Percentiles rank a stretch among this genome's conserved stretches.
These are phyloP conservation scores for Metschnikowia noctiluminum DNA, from an alignment of 805 yeast genomes.

Conservation along the genomic window DNA sequence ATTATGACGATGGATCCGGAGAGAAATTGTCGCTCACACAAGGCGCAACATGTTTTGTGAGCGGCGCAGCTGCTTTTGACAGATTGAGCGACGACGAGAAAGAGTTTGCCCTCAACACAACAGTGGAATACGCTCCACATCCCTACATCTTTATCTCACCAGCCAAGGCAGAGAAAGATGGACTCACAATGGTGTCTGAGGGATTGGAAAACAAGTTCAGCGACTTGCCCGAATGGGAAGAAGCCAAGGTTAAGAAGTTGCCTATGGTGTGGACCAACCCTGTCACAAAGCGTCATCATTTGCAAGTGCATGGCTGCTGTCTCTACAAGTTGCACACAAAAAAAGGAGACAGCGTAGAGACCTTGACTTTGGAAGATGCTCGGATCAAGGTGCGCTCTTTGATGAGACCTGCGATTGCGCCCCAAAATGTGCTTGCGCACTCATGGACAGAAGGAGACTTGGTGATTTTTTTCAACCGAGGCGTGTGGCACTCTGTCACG, in stretches of 20 bases:
- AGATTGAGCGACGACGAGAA: constrained; percentile 65
- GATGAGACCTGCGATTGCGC: constrained; percentile 84
- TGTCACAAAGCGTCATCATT: constrained; percentile 73
- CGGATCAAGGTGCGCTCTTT: constrained; percentile 66
- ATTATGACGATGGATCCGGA: constrained; percentile 51
- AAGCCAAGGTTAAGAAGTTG: constrained; percentile 65
- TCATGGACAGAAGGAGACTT: constrained; percentile 82
- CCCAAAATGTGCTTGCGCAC: constrained; percentile 73
- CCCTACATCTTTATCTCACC: constrained; percentile 83
- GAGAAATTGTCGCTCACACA: constrained; percentile 66
- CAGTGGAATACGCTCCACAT: constrained; percentile 87
- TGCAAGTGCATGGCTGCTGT: constrained; percentile 89
- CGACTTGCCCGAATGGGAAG: constrained; percentile 82
- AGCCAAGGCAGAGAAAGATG: constrained; percentile 81
- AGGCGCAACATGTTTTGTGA: constrained; percentile 87
- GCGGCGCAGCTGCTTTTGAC: constrained; percentile 78
- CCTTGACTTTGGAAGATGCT: constrained; percentile 65
- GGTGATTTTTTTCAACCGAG: constrained; percentile 83
- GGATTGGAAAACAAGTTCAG: constrained; percentile 65
- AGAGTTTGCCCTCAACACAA: constrained; percentile 70
- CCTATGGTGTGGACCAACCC: constrained; percentile 95
- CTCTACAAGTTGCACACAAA: constrained; percentile 58
- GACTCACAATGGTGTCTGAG: constrained; percentile 80
- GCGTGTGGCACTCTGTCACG: constrained; percentile 89
- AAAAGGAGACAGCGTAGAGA: constrained; percentile 44